Conservation (phyloP, 495 filamentous ascomycete species). For the Monascus purpureus region DNA sequence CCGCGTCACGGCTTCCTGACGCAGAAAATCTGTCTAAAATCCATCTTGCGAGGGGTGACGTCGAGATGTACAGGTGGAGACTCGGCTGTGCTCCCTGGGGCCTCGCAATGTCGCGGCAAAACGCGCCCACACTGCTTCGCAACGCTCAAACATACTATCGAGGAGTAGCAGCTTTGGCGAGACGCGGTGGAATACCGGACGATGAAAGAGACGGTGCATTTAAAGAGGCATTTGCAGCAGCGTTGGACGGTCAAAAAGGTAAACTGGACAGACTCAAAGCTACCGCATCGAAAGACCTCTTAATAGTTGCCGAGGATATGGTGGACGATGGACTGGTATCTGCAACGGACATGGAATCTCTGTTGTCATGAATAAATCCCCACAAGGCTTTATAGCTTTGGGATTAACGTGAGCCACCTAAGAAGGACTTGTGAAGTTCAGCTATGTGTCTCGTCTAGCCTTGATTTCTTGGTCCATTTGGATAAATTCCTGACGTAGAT, state of each 20-base stretch:
- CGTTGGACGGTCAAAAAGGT: slow-evolving; percentile 26
- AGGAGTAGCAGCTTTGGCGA: slow-evolving; percentile 38
- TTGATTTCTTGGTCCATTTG: slow-evolving; percentile 32
- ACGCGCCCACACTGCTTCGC: slow-evolving; percentile 33
- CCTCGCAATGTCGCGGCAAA: slow-evolving; percentile 31
- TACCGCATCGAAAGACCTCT: slow-evolving; percentile 14
- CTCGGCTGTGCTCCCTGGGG: slow-evolving; percentile 36
- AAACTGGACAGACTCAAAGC: slow-evolving; percentile 26
- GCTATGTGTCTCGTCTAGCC: slow-evolving; percentile 12
- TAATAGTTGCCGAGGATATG: slow-evolving; percentile 31
- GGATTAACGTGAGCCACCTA: background rate
- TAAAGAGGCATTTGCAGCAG: slow-evolving; percentile 31
- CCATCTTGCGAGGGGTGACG: slow-evolving; percentile 47
- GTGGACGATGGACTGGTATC: slow-evolving; percentile 34
- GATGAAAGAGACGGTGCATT: slow-evolving; percentile 32
- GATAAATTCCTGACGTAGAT: slow-evolving; percentile 27
- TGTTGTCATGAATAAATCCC: slow-evolving; percentile 17
- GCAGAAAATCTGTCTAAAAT: slow-evolving; percentile 44
- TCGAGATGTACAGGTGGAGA: slow-evolving; percentile 43
- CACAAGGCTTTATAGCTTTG: background rate
- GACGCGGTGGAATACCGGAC: slow-evolving; percentile 24
- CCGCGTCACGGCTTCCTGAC: slow-evolving; percentile 36
- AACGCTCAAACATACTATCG: slow-evolving; percentile 55
- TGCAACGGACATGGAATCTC: slow-evolving; percentile 18
- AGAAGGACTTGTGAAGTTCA: background rate